Evolutionary conservation across 2,329 filamentous ascomycete species (phyloP), one percentile per base, ranked within the genome.

Genomic region (Penicillium sp.): DNA sequence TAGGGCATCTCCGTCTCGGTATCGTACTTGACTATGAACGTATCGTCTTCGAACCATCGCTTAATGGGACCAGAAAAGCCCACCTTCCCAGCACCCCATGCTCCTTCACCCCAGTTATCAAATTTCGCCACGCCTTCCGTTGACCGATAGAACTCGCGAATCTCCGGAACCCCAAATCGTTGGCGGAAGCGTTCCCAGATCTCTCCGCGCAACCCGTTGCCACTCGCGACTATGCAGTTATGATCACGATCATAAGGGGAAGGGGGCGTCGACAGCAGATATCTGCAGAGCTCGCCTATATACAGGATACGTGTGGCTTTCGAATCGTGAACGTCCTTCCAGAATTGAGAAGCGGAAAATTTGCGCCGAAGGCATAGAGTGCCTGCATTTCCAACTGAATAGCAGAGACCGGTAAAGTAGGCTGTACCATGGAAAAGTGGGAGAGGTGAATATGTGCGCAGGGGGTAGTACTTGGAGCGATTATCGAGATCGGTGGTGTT

Each of bases 251-350:
- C 75, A 22, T 73, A 73, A 0, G 70, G 70, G 0, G 70, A 70
- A 0, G 72, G 67, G 0, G 73, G 69, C 0, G 70, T 67, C 19
- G 69, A 65, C 8, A 77, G 62, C 1, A 77, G 66, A 50, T 77
- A 77, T 6, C 75, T 66, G 51, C 72, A 75, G 5, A 76, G 60
- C 57, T 77, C 75, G 28, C 75, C 75, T n/a, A 77, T 74, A 43
- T 70, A 75, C 4, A 75, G 53, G 19, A 75, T 70, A 1, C 71
- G 62, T 1, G 70, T 75, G 2, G 73, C 71, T 21, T 61, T 51
- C 15, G 67, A 71, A 9, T 72, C 71, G 26, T 68, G 65, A 0
- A 73, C 69, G 19, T 75, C 72, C 53, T 71, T 69, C 67, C 67
- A 75, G 61, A 75, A 75, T 3, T 67, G 58, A 0, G 70, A 72